Evolutionary conservation across 2,329 filamentous ascomycete genomes (phyloP), one percentile per base, ranked within the genome.

Genomic region (Epicoccum sorghinum): DNA sequence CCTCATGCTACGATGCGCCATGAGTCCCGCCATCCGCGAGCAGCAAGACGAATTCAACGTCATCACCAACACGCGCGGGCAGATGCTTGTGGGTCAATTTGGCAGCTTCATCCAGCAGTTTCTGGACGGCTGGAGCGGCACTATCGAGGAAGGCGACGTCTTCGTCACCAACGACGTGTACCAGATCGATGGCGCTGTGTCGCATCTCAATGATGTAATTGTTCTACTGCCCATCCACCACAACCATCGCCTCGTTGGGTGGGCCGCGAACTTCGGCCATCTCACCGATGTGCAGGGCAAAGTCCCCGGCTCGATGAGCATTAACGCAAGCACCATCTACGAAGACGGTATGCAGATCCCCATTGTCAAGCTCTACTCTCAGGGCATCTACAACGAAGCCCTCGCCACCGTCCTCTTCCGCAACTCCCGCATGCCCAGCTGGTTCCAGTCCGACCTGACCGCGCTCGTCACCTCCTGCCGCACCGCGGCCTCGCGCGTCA

Each of bases 11-110:
- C 75, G 79, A 7, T 79, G 78, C 47, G 77, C 78, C 37, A 81
- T 82, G 79, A 80, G 78, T 2, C 79, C 80, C 0, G 79, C 78
- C 0, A 81, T 82, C 37, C 73, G 80, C 14, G 79, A 82, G 45
- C 79, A 82, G 43, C 79, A 82, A 55, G 80, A 82, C 25, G 79
- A 82, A 54, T 82, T 81, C 66, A 82, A 82, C 29, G 79, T 82
- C n/a, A 80, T 82, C 45, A 81, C 80, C 4, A 79, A 80, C 37
- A 69, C 71, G 0, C 65, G 72, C 1, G 80, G 80, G 4, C 75
- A 81, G 56, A 82, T 82, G 79, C 72, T 82, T 0, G 80, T 79
- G 6, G 80, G 80, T 0, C 80, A 82, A 43, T 81, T 82, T 32
- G 79, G 79, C 3, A 80, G 77, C 55, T 81, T 81, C 57, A 81